Base-by-base conservation (phyloP, 257 asterid genomes). In the Solanum chilense region DNA sequence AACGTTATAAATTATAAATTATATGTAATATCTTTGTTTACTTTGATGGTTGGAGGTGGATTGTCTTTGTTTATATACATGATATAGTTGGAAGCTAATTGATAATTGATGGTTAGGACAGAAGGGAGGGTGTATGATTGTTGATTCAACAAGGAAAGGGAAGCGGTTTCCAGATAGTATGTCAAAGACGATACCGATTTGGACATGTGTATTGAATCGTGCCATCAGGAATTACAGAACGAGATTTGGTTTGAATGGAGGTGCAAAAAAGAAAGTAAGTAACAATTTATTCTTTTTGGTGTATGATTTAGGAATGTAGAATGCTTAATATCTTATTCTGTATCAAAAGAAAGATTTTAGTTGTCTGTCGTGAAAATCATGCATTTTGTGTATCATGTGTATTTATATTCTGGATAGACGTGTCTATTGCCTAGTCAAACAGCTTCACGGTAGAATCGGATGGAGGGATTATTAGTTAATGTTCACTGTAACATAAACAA, bases 151-250 rank as follows among this genome's bases (percentile, higher is more conserved):
- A 3, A 89, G 99, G 35, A 97, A 92, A 90, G 99, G 99, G 92
- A 97, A 97, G 93, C 90, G 98, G 86, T 97, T 94, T 91, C 99
- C 99, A 10, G 99, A 97, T 89, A 97, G 99, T 89, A 94, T 97
- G 99, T 94, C 99, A n/a, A 97, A 95, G 92, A 95, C 99, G 27
- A 94, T 97, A 87, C 99, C 99, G 9, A 95, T 97, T 89, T 97
- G 99, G 99, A 92, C 98, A 5, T 97, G 99, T 91, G 94, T 97
- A 27, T 89, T 97, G 75, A 97, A 97, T 88, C 97, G 97, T 33
- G 98, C 99, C 21, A 91, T 97, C 74, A 85, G 70, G 58, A 93
- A 90, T 87, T 92, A 90, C 70, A 88, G 95, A 86, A 45, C 52
- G 31, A 86, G 83, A 87, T 27, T 27, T 78, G 84, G 25, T 27